Percentiles rank a stretch among this genome's conserved stretches.
These are phyloP conservation scores for Aspergillus sp. DNA, from an alignment of 2,329 filamentous ascomycete species.

Conservation along the genomic window DNA sequence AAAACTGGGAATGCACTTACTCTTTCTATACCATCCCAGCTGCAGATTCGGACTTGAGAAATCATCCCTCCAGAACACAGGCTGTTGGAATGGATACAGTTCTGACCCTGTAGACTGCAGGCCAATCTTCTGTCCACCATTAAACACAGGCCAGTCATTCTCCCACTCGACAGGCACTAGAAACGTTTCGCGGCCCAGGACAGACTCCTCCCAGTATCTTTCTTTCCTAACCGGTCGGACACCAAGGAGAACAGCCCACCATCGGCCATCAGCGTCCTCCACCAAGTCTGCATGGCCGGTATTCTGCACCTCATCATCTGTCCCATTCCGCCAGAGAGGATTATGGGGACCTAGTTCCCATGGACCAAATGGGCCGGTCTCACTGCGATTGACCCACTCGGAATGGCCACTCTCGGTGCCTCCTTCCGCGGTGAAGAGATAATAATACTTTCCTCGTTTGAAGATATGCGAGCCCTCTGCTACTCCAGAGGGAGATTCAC, in stretches of 20 bases:
- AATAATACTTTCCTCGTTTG: conserved; percentile 49
- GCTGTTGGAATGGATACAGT: conserved; percentile 12
- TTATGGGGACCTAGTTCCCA: conserved; percentile 58
- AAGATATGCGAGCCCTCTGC: conserved; percentile 55
- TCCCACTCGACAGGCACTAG: conserved; percentile 48
- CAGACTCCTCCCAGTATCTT: conserved; percentile 33
- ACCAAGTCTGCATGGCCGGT: conserved; percentile 49
- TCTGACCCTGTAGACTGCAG: conserved; percentile 21
- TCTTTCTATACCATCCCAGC: conserved; percentile 34
- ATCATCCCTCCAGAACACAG: conserved; percentile 31
- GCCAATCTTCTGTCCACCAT: conserved; percentile 41
- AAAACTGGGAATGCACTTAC: conserved; percentile 28
- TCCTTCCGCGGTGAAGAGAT: conserved; percentile 51
- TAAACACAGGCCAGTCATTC: conserved; percentile 50
- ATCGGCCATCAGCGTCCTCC: conserved; percentile 40
- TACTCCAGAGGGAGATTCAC: conserved; percentile 41
- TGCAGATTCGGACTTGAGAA: conserved; percentile 20
- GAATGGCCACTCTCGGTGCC: conserved; percentile 58
- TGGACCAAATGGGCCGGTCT: conserved; percentile 52
- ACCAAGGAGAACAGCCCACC: conserved; percentile 47
- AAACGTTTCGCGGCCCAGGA: conserved; percentile 49
- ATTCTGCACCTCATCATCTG: conserved; percentile 46
- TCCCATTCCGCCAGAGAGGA: conserved; percentile 51
- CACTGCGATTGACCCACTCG: conserved; percentile 54
- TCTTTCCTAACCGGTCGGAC: conserved; percentile 34